Percentiles rank a stretch among this genome's conserved stretches.
Evolutionary conservation across 2,329 filamentous ascomycete species (phyloP).

Genomic region (Ophiostoma montium): DNA sequence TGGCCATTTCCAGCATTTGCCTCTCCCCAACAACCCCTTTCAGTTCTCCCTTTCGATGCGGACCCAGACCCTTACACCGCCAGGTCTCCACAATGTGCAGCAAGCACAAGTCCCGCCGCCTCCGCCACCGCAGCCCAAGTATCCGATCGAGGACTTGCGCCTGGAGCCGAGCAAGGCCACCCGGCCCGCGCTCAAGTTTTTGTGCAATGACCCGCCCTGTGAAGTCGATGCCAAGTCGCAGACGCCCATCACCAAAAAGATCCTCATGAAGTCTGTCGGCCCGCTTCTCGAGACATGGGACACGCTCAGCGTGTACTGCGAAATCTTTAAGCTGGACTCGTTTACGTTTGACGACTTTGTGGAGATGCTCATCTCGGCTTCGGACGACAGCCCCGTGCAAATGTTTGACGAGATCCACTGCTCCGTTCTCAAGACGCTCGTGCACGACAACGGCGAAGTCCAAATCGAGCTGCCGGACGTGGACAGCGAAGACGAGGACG

Average conservation of each 20-base stretch:
- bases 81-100: constrained; percentile 22
- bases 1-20: constrained; percentile 24
- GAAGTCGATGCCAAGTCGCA: constrained; percentile 29
- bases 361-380: constrained; percentile 69
- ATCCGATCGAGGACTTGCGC: constrained; percentile 89
- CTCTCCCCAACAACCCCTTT: constrained; percentile 31
- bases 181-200: constrained; percentile 64
- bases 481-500: constrained; percentile 56
- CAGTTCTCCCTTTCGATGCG: constrained; percentile 30
- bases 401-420: constrained; percentile 86
- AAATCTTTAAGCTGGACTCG: constrained; percentile 85
- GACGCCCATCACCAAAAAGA: constrained; percentile 35
- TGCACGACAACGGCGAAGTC: constrained; percentile 67
- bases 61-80: constrained; percentile 21
- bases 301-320: constrained; percentile 94
- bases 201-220: constrained; percentile 51
- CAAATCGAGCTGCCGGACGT: constrained; percentile 66
- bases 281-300: constrained; percentile 85
- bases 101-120: constrained; percentile 35
- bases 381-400: constrained; percentile 61
- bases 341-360: constrained; percentile 97
- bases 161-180: constrained; percentile 53
- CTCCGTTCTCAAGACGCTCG: constrained; percentile 73
- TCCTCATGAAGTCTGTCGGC: constrained; percentile 77
- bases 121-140: constrained; percentile 68